A percentile compares a stretch with the other conserved stretches of the same genome.
phyloP scores from a whole-genome alignment of 441 rosid genomes.

The Hura crepitans region DNA sequence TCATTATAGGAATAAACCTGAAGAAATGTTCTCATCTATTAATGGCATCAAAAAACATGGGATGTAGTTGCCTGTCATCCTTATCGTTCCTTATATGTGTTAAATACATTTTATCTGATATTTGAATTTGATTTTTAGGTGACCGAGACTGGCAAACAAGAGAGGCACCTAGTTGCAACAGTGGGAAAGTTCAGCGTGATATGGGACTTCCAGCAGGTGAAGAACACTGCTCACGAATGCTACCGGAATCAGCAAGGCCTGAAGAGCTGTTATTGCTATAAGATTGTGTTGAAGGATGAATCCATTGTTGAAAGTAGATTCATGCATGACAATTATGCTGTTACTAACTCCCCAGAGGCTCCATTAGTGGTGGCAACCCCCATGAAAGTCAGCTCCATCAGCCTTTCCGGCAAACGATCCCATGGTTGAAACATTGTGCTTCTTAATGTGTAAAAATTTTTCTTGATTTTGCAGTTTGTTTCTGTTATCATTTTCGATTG shows the following conservation, averaged over 20 bases:
- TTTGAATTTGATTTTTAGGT: slow-evolving; percentile 43
- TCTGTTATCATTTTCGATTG: not conserved
- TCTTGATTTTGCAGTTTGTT: not conserved
- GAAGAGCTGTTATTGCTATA: slow-evolving; percentile 97
- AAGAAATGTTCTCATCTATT: not conserved
- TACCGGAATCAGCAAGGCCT: slow-evolving; percentile 82
- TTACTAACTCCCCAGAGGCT: slow-evolving; percentile 85
- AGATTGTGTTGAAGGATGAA: slow-evolving; percentile 79
- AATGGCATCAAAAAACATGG: too few relatives aligned
- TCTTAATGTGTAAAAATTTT: not conserved
- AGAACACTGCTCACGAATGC: slow-evolving; percentile 84
- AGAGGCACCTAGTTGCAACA: slow-evolving; percentile 89
- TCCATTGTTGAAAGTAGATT: slow-evolving; percentile 94
- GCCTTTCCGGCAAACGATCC: slow-evolving; percentile 74
- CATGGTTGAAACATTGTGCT: slow-evolving; percentile 9
- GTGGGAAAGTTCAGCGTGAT: slow-evolving; percentile 95
- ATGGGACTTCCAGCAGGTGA: slow-evolving; percentile 96
- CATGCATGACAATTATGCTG: slow-evolving; percentile 96
- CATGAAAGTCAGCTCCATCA: slow-evolving; percentile 91
- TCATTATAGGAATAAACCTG: not conserved
- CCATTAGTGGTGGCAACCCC: slow-evolving; percentile 96
- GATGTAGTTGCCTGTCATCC: too few relatives aligned
- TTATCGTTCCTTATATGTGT: too few relatives aligned
- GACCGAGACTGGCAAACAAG: slow-evolving; percentile 89
- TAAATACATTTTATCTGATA: slow-evolving; percentile 10